Evolutionary conservation across 106 monocot genomes (phyloP).

Genomic region (Allium fistulosum): DNA sequence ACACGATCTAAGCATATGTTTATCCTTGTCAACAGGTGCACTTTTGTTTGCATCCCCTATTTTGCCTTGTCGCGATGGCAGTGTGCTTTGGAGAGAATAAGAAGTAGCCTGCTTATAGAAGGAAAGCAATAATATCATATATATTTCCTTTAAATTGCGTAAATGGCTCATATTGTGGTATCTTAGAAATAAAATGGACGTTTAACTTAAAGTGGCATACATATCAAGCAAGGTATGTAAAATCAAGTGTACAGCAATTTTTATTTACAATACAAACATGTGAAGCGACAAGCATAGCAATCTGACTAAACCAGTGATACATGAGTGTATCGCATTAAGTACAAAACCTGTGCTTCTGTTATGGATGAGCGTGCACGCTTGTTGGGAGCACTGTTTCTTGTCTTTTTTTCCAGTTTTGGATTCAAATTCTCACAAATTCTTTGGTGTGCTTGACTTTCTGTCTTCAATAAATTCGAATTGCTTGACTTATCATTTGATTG

Average conservation of each 20-base stretch:
- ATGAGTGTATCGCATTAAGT: constrained; percentile 6
- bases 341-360: constrained; percentile 79
- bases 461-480: constrained; percentile 37
- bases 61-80: constrained; percentile 41
- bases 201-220: too few species aligned
- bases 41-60: constrained; percentile 44
- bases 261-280: not conserved
- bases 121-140: too few species aligned
- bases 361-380: constrained; percentile 81
- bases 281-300: not conserved
- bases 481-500: constrained; percentile 46
- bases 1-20: constrained; percentile 31
- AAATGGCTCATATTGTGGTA: too few species aligned
- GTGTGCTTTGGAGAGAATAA: constrained; percentile 35
- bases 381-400: constrained; percentile 56
- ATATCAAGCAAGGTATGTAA: too few species aligned
- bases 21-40: constrained; percentile 53
- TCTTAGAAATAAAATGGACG: too few species aligned
- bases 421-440: constrained; percentile 32
- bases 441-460: constrained; percentile 42
- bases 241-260: too few species aligned
- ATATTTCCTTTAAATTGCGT: too few species aligned
- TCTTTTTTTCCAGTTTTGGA: constrained; percentile 57
- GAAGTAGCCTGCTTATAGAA: not conserved
- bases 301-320: too few species aligned